Evolutionary conservation across 768 basidiomycete genomes (phyloP).

Genomic region (Termitomyces sp.): DNA sequence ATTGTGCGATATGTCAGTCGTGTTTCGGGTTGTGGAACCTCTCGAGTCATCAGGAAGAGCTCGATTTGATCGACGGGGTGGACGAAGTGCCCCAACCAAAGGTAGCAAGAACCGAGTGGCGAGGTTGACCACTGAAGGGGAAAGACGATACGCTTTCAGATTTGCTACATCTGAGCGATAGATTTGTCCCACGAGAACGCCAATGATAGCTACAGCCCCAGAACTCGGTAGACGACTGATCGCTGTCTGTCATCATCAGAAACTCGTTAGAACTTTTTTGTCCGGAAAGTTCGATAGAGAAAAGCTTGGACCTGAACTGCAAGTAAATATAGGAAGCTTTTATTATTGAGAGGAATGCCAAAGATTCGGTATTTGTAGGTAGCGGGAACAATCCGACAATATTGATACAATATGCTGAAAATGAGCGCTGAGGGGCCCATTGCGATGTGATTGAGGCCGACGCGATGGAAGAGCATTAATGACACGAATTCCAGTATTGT

Average conservation of each 20-base stretch:
- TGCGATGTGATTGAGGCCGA: conserved; percentile 72
- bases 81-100: conserved; percentile 58
- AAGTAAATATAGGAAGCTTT: conserved; percentile 67
- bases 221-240: conserved; percentile 68
- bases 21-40: conserved; percentile 12
- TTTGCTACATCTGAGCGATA: conserved; percentile 83
- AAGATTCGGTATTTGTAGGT: conserved; percentile 76
- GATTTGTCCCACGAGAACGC: conserved; percentile 66
- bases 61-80: conserved; percentile 65
- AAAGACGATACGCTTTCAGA: conserved; percentile 77
- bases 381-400: conserved; percentile 71
- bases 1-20: conserved; percentile 26
- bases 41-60: conserved; percentile 62
- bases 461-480: conserved; percentile 59
- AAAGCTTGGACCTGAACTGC: conserved; percentile 62
- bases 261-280: not conserved
- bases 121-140: conserved; percentile 53
- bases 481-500: conserved; percentile 65
- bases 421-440: conserved; percentile 72
- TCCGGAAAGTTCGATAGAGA: not conserved
- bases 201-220: conserved; percentile 54
- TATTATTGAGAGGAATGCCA: conserved; percentile 71
- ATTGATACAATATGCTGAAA: conserved; percentile 83
- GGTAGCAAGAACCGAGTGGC: conserved; percentile 58
- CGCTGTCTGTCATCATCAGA: conserved; percentile 49